These are phyloP conservation scores for Spongospora subterranea DNA, from an alignment of 208 protist species.

Conservation along the genomic window DNA sequence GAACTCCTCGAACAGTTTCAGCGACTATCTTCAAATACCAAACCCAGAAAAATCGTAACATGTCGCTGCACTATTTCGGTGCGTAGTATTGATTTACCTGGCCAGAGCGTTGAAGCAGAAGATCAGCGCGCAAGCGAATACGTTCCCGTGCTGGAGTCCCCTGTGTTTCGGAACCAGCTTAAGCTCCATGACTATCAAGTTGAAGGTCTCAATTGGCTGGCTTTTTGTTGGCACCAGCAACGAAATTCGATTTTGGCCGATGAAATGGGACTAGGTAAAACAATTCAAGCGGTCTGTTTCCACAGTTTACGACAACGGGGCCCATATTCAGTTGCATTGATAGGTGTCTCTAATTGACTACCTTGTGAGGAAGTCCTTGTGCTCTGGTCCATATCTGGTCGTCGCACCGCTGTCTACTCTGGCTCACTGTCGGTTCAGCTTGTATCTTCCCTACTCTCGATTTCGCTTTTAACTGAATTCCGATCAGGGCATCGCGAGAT, in stretches of 20 bases:
- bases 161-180: no score
- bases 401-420: conserved; percentile 81
- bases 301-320: background rate
- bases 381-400: conserved; percentile 78
- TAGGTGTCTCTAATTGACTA: background rate
- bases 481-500: background rate
- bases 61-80: background rate
- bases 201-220: conserved; percentile 84
- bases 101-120: background rate
- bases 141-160: background rate
- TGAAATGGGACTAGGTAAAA: conserved; percentile 87
- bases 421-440: conserved; percentile 72
- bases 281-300: conserved; percentile 63
- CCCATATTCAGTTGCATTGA: background rate
- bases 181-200: conserved; percentile 84
- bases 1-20: conserved; percentile 67
- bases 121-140: background rate
- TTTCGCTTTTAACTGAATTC: no score
- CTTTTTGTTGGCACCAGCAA: conserved; percentile 72
- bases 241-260: conserved; percentile 84
- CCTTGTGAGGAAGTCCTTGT: conserved; percentile 38
- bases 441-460: no score
- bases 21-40: background rate
- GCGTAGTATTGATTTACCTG: background rate
- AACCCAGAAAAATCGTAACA: background rate